Base-by-base conservation (phyloP, 2,329 filamentous ascomycete species). In the Aspergillus novofumigatus region DNA sequence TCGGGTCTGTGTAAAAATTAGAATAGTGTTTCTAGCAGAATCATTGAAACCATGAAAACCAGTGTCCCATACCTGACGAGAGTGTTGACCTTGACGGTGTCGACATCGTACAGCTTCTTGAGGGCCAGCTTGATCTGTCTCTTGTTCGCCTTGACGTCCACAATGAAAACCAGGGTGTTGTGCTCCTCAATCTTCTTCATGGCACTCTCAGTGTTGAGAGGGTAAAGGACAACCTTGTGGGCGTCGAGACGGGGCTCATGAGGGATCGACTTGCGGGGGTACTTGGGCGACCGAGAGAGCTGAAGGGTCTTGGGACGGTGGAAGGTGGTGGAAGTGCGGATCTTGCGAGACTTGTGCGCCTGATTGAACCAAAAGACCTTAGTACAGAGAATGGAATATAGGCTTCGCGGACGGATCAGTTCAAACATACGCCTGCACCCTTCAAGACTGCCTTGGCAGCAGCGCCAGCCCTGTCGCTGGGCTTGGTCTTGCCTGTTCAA, bases 131-230 rank as follows among this genome's bases (percentile, higher is more conserved):
- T 97, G 84, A 99, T 99, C 85, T 99, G 94, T 77, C 92, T 88
- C 91, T 99, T 99, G 88, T 99, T 99, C 80, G 93, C 88, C 89
- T 95, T 95, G 80, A 93, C 83, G 71, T 97, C 90, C 75, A 95
- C 91, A 71, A 96, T 96, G 86, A 97, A 97, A 77, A 96, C 91
- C 53, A 99, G 87, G 69, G 94, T 99, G 87, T 99, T 99, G 88
- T 99, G 92, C 89, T 99, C 94, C 86, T 99, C 94, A 72, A 99
- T 97, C 90, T 97, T 97, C 91, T 99, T 99, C 93, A 99, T 97
- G 75, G 95, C 94, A 76, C 89, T 94, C 89, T 99, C 94, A 61
- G 94, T 99, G 89, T 99, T 99, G 77, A 99, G 86, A 68, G 94
- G 94, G 87, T 97, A 91, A 76, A 97, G 84, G 79, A 99, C 89